Percentiles rank a stretch among this genome's conserved stretches.
phyloP scores from a whole-genome alignment of 305 asterid species.

The Plantago rigida region DNA sequence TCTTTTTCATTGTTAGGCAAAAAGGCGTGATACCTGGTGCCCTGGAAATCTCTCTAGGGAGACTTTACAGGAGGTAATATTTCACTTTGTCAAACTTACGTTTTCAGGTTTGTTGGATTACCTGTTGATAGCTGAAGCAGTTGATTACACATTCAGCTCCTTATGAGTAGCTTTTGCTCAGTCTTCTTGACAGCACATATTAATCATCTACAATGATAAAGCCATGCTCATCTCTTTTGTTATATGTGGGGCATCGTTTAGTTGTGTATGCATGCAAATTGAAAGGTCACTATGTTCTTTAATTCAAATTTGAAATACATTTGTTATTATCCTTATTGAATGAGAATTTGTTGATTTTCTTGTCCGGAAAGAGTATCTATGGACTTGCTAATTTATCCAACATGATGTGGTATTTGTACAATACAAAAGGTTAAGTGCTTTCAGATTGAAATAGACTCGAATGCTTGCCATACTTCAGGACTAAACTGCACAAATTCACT shows the following conservation, averaged over 20 bases:
- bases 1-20: constrained; percentile 43
- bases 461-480: constrained; percentile 8
- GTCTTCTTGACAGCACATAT: not conserved
- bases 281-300: not conserved
- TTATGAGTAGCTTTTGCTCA: not conserved
- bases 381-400: constrained; percentile 7
- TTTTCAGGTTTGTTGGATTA: constrained; percentile 7
- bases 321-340: not conserved
- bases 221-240: not conserved
- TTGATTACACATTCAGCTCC: not conserved
- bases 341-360: constrained; percentile 10
- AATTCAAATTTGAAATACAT: not conserved
- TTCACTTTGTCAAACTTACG: constrained; percentile 15
- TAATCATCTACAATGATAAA: too few species aligned
- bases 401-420: constrained; percentile 9
- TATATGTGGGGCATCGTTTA: not conserved
- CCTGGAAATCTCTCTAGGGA: constrained; percentile 58
- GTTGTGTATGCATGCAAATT: not conserved
- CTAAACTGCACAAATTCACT: constrained; percentile 16
- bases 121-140: constrained; percentile 13
- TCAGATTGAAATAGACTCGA: constrained; percentile 14
- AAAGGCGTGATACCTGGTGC: constrained; percentile 97
- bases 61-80: constrained; percentile 51
- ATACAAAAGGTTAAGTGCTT: not conserved
- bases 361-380: constrained; percentile 3